Base-by-base conservation (phyloP, 108 stramenopile species). In the Conticribra guillardii region DNA sequence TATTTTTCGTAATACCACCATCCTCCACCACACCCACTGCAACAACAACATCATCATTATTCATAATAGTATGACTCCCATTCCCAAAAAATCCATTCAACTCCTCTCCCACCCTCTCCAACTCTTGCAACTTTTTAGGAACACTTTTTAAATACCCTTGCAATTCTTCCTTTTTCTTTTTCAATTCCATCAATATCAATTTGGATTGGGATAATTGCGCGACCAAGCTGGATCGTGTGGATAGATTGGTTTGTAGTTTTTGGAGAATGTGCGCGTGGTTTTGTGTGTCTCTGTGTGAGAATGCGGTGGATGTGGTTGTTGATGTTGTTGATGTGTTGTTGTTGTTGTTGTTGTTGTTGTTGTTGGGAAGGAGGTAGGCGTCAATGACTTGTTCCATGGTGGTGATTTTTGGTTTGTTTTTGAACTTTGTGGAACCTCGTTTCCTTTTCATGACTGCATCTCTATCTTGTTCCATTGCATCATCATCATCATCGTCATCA, bases 61-160 rank as follows among this genome's bases (percentile, higher is more conserved):
- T 64, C 31, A 26, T 67, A 44, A 66, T 50, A 50, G n/a, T n/a
- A n/a, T n/a, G n/a, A 28, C 24, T 62, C 8, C 52, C 33, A 23
- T 33, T 49, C n/a, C 68, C 64, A 56, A 90, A 88, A 60, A 86
- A 89, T 29, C 64, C 62, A 72, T 85, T 88, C 61, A 92, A 58
- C 23, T 85, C 79, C 63, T 84, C 61, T 44, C 79, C 84, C 11
- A 80, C 76, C 60, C 64, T 58, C 73, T 92, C 90, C 68, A 95
- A 57, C 21, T 84, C 80, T 4, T 30, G 33, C 28, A 95, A 31
- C 66, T 87, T 82, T 4, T 64, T 62, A 1, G 88, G 88, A 34
- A 94, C 65, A 22, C 80, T 67, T 44, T 72, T 48, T 19, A 91
- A 47, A 50, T 84, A 80, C 2, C 61, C 33, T 37, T 71, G 74